phyloP scores from a whole-genome alignment of 441 rosid species.

The Bruguiera hainesii region DNA sequence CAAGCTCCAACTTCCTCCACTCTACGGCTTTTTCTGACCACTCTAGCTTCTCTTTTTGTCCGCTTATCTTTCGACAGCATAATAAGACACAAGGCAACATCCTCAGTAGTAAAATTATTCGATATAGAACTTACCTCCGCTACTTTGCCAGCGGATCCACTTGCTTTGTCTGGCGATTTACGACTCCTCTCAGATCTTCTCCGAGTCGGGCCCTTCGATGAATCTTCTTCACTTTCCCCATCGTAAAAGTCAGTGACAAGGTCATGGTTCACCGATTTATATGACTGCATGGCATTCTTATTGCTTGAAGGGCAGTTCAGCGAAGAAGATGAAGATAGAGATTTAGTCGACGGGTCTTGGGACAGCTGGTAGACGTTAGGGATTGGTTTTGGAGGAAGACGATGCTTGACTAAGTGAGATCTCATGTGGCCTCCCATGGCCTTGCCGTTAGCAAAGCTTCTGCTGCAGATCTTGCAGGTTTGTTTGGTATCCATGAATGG shows the following conservation, averaged over 20 bases:
- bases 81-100: slow-evolving; percentile 40
- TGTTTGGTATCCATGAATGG: slow-evolving; percentile 27
- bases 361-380: background rate
- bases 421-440: slow-evolving; percentile 79
- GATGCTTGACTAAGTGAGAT: slow-evolving; percentile 51
- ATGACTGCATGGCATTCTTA: slow-evolving; percentile 14
- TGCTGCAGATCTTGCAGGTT: slow-evolving; percentile 56
- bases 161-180: background rate
- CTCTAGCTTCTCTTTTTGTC: background rate
- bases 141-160: background rate
- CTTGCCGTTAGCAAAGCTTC: slow-evolving; percentile 53
- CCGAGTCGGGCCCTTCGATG: slow-evolving; percentile 14
- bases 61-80: slow-evolving; percentile 33
- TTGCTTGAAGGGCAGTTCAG: background rate
- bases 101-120: slow-evolving; percentile 25
- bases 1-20: background rate
- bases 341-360: background rate
- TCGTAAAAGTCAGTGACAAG: background rate
- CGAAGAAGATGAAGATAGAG: slow-evolving; percentile 21
- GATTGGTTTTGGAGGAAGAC: slow-evolving; percentile 33
- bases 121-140: slow-evolving; percentile 23
- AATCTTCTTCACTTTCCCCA: slow-evolving; percentile 31
- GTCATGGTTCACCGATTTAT: slow-evolving; percentile 17
- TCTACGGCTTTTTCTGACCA: background rate
- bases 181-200: slow-evolving; percentile 33